Percentiles rank a stretch among this genome's conserved stretches.
Conservation (phyloP, 768 basidiomycete genomes). For the Leccinum uliginosum region DNA sequence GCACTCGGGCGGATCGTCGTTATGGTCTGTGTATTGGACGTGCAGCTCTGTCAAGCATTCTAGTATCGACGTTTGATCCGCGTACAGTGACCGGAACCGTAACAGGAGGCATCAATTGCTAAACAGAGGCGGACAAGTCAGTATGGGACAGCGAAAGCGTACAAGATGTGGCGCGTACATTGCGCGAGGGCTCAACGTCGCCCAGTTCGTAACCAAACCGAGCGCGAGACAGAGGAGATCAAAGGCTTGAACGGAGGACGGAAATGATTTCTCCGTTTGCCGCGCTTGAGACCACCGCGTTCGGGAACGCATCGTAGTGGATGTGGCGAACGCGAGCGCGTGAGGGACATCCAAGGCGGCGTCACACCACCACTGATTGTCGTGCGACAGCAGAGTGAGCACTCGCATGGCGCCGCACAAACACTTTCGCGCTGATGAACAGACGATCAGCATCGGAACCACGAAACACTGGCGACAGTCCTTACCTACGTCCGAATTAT, state of each 20-base stretch:
- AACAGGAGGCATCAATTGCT: conserved; percentile 54
- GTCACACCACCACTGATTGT: conserved; percentile 51
- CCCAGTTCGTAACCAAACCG: conserved; percentile 71
- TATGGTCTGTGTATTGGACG: conserved; percentile 29
- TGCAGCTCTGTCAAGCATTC: conserved; percentile 51
- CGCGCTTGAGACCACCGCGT: conserved; percentile 16
- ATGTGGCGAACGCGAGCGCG: conserved; percentile 44
- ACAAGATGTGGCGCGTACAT: conserved; percentile 35
- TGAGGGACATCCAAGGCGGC: conserved; percentile 45
- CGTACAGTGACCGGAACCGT: conserved; percentile 45
- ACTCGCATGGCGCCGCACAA: conserved; percentile 58
- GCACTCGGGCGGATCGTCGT: conserved; percentile 31
- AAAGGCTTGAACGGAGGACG: conserved; percentile 39
- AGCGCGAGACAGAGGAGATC: conserved; percentile 74
- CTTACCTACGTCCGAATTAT: conserved; percentile 17
- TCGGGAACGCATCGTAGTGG: conserved; percentile 43
- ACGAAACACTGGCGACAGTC: not conserved
- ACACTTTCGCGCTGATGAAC: conserved; percentile 39
- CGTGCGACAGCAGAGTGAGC: conserved; percentile 68
- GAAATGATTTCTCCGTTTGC: not conserved
- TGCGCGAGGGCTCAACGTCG: conserved; percentile 52
- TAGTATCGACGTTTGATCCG: conserved; percentile 40
- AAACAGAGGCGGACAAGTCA: not conserved
- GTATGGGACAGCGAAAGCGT: not conserved
- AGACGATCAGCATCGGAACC: not conserved